Conservation (phyloP, 1,284 basidiomycete genomes). For the Schizopora paradoxa region DNA sequence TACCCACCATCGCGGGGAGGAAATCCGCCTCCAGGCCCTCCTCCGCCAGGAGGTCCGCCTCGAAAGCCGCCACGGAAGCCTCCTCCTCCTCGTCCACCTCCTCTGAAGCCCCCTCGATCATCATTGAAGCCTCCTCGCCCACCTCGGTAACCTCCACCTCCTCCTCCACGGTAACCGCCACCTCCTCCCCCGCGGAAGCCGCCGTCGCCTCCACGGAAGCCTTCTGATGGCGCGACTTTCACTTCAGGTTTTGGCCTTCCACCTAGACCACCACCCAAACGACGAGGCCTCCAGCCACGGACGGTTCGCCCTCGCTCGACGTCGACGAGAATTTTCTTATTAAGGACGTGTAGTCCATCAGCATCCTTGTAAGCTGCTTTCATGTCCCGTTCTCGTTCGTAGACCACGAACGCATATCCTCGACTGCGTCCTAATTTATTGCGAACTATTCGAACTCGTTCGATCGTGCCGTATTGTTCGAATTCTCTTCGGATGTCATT, state of each 20-base stretch:
- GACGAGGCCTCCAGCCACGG: conserved; percentile 95
- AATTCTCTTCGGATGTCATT: conserved; percentile 91
- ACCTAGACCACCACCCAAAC: conserved; percentile 92
- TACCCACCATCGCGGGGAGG: conserved; percentile 29
- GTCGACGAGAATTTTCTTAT: conserved; percentile 93
- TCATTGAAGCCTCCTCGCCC: conserved; percentile 24
- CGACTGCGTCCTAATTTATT: conserved; percentile 84
- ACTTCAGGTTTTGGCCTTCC: conserved; percentile 85
- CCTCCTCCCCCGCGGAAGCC: conserved; percentile 38
- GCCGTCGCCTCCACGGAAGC: conserved; percentile 34
- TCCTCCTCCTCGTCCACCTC: conserved; percentile 31
- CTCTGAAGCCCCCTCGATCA: conserved; percentile 31
- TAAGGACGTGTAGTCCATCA: conserved; percentile 94
- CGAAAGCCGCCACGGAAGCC: conserved; percentile 25
- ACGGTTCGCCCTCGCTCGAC: conserved; percentile 98
- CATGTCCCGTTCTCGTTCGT: conserved; percentile 98
- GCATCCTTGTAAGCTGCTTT: conserved; percentile 99
- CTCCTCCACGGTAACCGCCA: conserved; percentile 24
- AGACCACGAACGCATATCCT: conserved; percentile 97
- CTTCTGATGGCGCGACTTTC: conserved; percentile 35
- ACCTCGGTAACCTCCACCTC: conserved; percentile 23
- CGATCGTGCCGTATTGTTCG: conserved; percentile 91
- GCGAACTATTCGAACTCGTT: conserved; percentile 85
- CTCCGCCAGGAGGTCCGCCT: conserved; percentile 34
- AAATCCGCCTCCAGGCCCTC: conserved; percentile 26